Percentiles rank a stretch among this genome's conserved stretches.
Evolutionary conservation across 345 rosid genomes (phyloP).

Genomic region (Dipteronia sinensis): DNA sequence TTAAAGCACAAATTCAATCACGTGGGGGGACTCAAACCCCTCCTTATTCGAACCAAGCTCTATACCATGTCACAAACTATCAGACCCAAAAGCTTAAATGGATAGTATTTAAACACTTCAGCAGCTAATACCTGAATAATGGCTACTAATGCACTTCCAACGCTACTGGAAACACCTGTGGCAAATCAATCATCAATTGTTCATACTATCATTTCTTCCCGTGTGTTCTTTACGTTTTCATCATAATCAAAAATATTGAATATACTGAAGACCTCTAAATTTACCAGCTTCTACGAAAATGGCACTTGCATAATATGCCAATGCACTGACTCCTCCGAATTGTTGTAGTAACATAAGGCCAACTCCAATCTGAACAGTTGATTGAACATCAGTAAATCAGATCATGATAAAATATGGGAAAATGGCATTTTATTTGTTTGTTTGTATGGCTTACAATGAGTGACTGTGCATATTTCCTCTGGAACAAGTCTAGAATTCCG

Average conservation of each 20-base stretch:
- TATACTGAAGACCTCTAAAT: not conserved
- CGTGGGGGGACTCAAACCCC: too few relatives aligned
- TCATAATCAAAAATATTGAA: not conserved
- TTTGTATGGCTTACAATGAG: conserved; percentile 35
- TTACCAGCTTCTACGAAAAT: conserved; percentile 47
- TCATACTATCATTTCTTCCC: not conserved
- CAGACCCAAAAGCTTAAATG: too few relatives aligned
- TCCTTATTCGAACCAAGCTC: too few relatives aligned
- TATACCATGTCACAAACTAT: too few relatives aligned
- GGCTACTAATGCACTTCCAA: conserved; percentile 35
- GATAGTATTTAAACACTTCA: too few relatives aligned
- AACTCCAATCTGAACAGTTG: conserved; percentile 41
- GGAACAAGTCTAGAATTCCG: conserved; percentile 38
- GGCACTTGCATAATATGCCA: conserved; percentile 35
- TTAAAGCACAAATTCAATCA: too few relatives aligned
- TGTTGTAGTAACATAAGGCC: conserved; percentile 49
- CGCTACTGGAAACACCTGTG: conserved; percentile 35
- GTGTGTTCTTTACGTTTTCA: not conserved
- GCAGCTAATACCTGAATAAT: conserved; percentile 32
- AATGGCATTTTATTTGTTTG: too few relatives aligned
- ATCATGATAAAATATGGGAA: not conserved
- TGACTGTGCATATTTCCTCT: conserved; percentile 42
- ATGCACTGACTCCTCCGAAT: conserved; percentile 39
- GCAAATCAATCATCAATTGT: not conserved
- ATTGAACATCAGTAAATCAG: not conserved